Percentiles rank a stretch among this genome's conserved stretches.
Evolutionary conservation across 768 basidiomycete species (phyloP).

Genomic region (Trametes cinnabarina): DNA sequence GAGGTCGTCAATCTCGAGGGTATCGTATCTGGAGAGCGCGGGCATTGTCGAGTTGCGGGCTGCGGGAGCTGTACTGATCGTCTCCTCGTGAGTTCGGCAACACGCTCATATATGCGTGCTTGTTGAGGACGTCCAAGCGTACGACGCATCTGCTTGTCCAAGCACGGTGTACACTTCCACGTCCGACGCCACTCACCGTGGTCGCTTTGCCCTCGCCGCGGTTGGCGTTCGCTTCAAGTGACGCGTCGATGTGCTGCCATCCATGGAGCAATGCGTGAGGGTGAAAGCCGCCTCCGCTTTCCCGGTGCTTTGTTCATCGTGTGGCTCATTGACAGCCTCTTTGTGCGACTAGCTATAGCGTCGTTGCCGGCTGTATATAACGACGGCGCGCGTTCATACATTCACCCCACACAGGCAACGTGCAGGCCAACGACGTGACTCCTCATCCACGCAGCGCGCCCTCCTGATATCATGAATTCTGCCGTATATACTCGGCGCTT

Average conservation of each 20-base stretch:
- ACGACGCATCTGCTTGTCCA: not conserved
- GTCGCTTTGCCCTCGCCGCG: not conserved
- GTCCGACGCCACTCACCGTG: not conserved
- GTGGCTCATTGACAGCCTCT: slow-evolving; percentile 2
- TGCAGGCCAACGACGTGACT: not conserved
- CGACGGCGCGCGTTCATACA: no score
- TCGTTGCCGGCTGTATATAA: not conserved
- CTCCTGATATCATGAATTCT: not conserved
- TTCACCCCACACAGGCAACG: not conserved
- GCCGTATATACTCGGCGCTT: slow-evolving; percentile 2
- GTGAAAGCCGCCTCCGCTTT: not conserved
- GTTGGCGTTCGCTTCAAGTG: not conserved
- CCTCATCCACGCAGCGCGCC: not conserved
- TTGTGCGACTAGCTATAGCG: not conserved
- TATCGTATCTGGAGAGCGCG: not conserved
- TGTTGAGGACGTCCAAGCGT: not conserved
- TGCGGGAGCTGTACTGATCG: not conserved
- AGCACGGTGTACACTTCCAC: not conserved
- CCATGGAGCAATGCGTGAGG: not conserved
- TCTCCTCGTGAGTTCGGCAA: not conserved
- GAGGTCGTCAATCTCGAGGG: not conserved
- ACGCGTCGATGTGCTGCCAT: not conserved
- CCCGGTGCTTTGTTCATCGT: not conserved
- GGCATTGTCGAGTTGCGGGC: not conserved
- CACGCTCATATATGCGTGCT: not conserved